These are phyloP conservation scores for Ophiostoma piceae DNA, from an alignment of 2,329 filamentous ascomycete genomes.

Conservation along the genomic window DNA sequence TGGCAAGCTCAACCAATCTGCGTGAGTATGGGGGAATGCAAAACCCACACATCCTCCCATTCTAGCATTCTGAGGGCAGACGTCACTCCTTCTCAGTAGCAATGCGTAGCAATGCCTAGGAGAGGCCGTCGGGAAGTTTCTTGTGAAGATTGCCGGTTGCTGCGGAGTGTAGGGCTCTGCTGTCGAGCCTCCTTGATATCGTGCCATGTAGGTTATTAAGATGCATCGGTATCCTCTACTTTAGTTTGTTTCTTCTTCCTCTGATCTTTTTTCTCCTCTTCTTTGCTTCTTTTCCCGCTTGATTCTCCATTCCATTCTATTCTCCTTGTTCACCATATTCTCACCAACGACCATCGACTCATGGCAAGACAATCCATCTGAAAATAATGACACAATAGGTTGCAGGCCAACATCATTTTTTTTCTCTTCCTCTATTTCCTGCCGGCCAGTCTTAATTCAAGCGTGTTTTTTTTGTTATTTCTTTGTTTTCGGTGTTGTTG, in stretches of 20 bases:
- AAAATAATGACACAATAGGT: conserved; percentile 19
- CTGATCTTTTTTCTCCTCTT: conserved; percentile 2
- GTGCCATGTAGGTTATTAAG: not conserved
- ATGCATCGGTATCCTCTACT: not conserved
- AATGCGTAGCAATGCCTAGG: not conserved
- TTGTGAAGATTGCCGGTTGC: conserved; percentile 4
- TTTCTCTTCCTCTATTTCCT: conserved; percentile 11
- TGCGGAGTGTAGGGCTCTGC: conserved; percentile 10
- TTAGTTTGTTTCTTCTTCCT: not conserved
- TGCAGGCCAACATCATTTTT: conserved; percentile 21
- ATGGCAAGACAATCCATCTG: conserved; percentile 8
- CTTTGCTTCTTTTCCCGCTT: not conserved
- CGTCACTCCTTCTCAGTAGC: not conserved
- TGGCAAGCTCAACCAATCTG: conserved; percentile 8
- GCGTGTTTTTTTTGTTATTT: not conserved
- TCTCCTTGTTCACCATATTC: conserved; percentile 7
- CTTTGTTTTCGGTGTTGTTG: not conserved
- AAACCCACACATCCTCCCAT: not conserved
- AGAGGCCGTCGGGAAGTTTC: not conserved
- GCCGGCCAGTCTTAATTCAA: conserved; percentile 12
- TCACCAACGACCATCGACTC: conserved; percentile 14
- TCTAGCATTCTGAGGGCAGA: not conserved
- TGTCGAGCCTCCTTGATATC: conserved; percentile 13
- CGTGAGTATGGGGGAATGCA: not conserved
- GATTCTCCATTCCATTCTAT: not conserved